These are phyloP conservation scores for Vigna trinervia DNA, from an alignment of 306 rosid genomes.

Conservation along the genomic window DNA sequence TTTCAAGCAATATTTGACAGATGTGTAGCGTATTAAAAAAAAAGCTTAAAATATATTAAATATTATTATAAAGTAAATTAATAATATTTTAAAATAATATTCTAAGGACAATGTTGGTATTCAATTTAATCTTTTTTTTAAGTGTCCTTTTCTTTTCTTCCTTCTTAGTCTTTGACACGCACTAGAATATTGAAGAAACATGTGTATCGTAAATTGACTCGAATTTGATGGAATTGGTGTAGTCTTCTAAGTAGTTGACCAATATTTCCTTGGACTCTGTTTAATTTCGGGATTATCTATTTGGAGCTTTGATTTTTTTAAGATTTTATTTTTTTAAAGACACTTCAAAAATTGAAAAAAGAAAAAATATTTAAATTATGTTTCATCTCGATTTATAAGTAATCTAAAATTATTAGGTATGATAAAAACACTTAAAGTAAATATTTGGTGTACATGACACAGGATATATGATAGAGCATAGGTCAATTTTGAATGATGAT, in stretches of 20 bases:
- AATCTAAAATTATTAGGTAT: no score
- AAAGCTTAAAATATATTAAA: background rate
- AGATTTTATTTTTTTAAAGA: no score
- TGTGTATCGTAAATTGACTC: constrained; percentile 3
- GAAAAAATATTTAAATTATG: no score
- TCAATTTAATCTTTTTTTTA: no score
- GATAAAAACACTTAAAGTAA: background rate
- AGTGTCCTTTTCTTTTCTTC: no score
- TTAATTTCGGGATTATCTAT: no score
- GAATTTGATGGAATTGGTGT: constrained; percentile 14
- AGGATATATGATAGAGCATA: background rate
- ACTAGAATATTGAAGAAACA: background rate
- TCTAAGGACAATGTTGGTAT: no score
- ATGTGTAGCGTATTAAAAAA: background rate
- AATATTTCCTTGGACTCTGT: constrained; percentile 9
- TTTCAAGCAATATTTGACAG: background rate
- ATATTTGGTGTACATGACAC: background rate
- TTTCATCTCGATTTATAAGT: no score
- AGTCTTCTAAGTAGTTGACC: constrained; percentile 32
- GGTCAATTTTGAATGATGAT: constrained; percentile 5
- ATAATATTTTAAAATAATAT: background rate
- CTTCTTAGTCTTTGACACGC: no score
- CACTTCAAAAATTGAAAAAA: no score
- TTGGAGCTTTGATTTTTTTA: no score
- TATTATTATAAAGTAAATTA: background rate